phyloP scores from a whole-genome alignment of 805 yeast genomes.

The Sugiyamaella chiloensis region DNA sequence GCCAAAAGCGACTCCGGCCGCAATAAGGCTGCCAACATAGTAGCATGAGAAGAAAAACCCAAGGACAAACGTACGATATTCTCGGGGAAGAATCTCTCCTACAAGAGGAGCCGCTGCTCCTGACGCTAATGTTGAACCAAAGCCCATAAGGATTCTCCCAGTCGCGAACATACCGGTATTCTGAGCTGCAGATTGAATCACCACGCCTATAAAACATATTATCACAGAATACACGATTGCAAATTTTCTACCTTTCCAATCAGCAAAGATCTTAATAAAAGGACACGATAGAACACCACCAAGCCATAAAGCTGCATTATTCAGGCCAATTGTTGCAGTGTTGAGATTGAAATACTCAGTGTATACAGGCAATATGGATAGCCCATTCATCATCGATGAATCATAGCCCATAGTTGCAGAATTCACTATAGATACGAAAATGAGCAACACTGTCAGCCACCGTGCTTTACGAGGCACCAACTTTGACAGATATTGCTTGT shows the following conservation, averaged over 20 bases:
- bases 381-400: slow-evolving; percentile 8
- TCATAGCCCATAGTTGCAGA: slow-evolving; percentile 7
- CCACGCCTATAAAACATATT: slow-evolving; percentile 47
- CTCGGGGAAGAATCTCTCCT: slow-evolving; percentile 64
- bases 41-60: slow-evolving; percentile 64
- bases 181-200: slow-evolving; percentile 42
- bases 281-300: slow-evolving; percentile 3
- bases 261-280: slow-evolving; percentile 1
- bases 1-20: slow-evolving; percentile 68
- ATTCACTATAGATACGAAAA: not conserved
- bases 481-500: not conserved
- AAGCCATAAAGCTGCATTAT: slow-evolving; percentile 7
- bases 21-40: slow-evolving; percentile 67
- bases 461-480: not conserved
- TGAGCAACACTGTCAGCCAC: not conserved
- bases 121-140: slow-evolving; percentile 76
- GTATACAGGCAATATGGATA: slow-evolving; percentile 3
- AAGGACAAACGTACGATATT: slow-evolving; percentile 58
- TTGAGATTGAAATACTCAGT: slow-evolving; percentile 6
- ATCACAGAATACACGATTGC: not conserved
- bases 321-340: slow-evolving; percentile 3
- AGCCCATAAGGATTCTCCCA: slow-evolving; percentile 66
- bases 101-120: slow-evolving; percentile 78
- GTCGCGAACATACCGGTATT: slow-evolving; percentile 62
- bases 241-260: not conserved